Percentiles rank a stretch among this genome's conserved stretches.
phyloP scores from a whole-genome alignment of 2,329 filamentous ascomycete genomes.

The Westerdykella sp. region DNA sequence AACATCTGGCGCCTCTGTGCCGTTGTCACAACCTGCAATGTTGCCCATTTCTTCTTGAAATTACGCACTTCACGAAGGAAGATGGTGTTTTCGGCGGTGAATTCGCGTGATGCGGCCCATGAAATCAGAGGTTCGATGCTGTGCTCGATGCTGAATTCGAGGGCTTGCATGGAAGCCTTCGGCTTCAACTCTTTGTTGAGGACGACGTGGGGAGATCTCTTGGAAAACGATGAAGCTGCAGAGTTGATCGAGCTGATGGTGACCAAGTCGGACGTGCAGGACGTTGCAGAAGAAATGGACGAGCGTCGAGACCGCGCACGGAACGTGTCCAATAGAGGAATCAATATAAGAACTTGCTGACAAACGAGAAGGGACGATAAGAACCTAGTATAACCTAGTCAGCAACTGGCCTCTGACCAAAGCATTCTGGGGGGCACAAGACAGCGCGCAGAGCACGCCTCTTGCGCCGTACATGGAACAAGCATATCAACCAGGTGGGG shows the following conservation, averaged over 20 bases:
- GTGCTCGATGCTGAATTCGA: constrained; percentile 31
- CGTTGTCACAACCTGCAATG: constrained; percentile 21
- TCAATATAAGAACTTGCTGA: constrained; percentile 33
- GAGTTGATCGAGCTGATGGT: constrained; percentile 14
- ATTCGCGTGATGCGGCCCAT: constrained; percentile 32
- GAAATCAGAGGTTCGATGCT: constrained; percentile 32
- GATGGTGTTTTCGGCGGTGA: constrained; percentile 35
- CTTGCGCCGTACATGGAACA: too few species aligned
- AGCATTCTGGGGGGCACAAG: too few species aligned
- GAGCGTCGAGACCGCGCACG: constrained; percentile 14
- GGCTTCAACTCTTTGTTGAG: constrained; percentile 26
- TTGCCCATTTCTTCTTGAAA: constrained; percentile 32
- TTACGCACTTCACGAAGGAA: constrained; percentile 36
- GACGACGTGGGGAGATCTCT: constrained; percentile 8
- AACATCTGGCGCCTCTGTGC: constrained; percentile 33
- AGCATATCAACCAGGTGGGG: too few species aligned
- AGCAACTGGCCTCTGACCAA: neutral
- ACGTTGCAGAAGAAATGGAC: constrained; percentile 15
- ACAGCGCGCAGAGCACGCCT: too few species aligned
- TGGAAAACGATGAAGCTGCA: neutral
- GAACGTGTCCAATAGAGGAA: constrained; percentile 29
- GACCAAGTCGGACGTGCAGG: constrained; percentile 13
- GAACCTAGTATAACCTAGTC: constrained; percentile 19
- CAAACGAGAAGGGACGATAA: constrained; percentile 33
- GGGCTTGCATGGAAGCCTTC: constrained; percentile 33